phyloP scores from a whole-genome alignment of 768 basidiomycete species.

The Phaeotremella fagi region DNA sequence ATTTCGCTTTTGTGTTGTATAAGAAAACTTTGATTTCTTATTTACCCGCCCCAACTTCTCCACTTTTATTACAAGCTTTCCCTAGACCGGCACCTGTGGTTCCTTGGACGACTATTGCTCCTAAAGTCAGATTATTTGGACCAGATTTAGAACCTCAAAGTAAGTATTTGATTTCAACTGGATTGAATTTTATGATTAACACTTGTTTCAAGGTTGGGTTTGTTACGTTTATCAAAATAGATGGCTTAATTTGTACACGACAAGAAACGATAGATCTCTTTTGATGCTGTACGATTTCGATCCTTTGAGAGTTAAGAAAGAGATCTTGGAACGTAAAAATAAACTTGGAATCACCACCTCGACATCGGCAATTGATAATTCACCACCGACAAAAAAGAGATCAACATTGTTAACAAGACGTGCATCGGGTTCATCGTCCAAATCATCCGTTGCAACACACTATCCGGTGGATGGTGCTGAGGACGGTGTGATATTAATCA shows the following conservation, averaged over 20 bases:
- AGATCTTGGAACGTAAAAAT: slow-evolving; percentile 1
- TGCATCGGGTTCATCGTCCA: background rate
- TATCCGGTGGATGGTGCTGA: slow-evolving; percentile 9
- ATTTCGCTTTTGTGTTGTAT: slow-evolving; percentile 24
- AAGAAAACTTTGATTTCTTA: slow-evolving; percentile 35
- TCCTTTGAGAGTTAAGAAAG: slow-evolving; percentile 26
- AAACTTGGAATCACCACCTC: background rate
- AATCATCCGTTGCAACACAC: background rate
- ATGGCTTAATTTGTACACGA: slow-evolving; percentile 17
- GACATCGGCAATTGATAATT: background rate
- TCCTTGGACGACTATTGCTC: slow-evolving; percentile 31
- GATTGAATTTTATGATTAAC: background rate
- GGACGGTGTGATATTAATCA: slow-evolving; percentile 24
- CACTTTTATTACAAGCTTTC: slow-evolving; percentile 21
- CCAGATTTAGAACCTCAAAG: slow-evolving; percentile 27
- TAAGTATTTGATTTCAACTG: slow-evolving; percentile 13
- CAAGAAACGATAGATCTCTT: slow-evolving; percentile 2
- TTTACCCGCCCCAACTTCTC: slow-evolving; percentile 28
- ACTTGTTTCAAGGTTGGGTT: slow-evolving; percentile 34
- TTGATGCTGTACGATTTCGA: slow-evolving; percentile 42
- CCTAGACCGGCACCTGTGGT: slow-evolving; percentile 38
- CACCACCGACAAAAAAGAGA: background rate
- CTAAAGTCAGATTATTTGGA: slow-evolving; percentile 36
- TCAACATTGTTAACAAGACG: background rate
- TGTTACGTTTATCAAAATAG: slow-evolving; percentile 46